phyloP scores from a whole-genome alignment of 192 early-diverging fungal species.

The Diversispora epigaea region DNA sequence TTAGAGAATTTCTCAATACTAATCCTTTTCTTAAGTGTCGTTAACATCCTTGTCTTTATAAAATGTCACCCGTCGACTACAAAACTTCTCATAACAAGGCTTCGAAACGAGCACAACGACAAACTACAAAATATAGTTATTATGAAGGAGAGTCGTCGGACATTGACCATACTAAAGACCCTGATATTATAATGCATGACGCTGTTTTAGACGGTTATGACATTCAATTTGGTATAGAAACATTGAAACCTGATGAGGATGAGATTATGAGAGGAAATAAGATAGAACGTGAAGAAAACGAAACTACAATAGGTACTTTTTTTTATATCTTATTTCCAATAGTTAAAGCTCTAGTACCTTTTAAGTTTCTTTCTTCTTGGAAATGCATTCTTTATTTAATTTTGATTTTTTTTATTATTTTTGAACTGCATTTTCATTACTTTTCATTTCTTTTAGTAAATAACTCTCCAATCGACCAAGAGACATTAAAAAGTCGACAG shows the following conservation, averaged over 20 bases:
- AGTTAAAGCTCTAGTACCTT: too few relatives aligned
- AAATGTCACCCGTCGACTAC: not conserved
- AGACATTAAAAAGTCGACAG: not conserved
- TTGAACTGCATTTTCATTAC: not conserved
- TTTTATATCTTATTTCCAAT: too few relatives aligned
- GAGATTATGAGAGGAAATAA: not conserved
- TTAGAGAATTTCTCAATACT: too few relatives aligned
- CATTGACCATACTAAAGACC: not conserved
- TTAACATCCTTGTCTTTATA: too few relatives aligned
- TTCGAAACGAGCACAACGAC: slow-evolving; percentile 16
- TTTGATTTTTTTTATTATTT: not conserved
- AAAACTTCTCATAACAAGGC: not conserved
- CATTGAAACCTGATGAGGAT: slow-evolving; percentile 16
- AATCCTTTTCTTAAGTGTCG: too few relatives aligned
- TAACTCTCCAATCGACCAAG: too few relatives aligned
- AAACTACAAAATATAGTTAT: slow-evolving; percentile 23
- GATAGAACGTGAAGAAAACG: slow-evolving; percentile 38
- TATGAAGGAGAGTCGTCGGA: slow-evolving; percentile 17
- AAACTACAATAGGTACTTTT: not conserved
- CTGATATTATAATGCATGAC: slow-evolving; percentile 16
- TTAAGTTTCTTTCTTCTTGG: too few relatives aligned
- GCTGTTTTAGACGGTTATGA: slow-evolving; percentile 8
- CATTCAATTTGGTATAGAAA: not conserved
- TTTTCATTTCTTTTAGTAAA: not conserved
- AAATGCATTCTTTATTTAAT: too few relatives aligned